These are phyloP conservation scores for Dalbergia oliveri DNA, from an alignment of 306 rosid species.

Conservation along the genomic window DNA sequence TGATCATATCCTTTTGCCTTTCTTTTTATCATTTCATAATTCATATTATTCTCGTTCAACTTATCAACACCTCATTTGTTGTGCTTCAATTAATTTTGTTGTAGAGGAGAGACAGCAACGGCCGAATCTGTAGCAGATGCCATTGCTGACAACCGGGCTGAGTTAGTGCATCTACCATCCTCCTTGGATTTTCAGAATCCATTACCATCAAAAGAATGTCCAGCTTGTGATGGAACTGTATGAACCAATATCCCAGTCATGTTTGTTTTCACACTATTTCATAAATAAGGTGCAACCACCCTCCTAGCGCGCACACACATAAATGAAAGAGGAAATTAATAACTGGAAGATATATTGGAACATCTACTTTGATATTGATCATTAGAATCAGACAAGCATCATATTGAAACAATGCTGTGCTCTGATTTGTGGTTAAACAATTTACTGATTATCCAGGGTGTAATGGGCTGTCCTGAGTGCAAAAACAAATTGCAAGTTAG, in stretches of 20 bases:
- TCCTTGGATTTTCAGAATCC: constrained; percentile 68
- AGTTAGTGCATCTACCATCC: constrained; percentile 90
- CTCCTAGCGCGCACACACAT: not conserved
- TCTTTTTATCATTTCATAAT: not conserved
- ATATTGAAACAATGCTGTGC: constrained; percentile 33
- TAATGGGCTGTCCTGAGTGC: constrained; percentile 94
- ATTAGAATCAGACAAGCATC: constrained; percentile 26
- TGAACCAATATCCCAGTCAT: constrained; percentile 41
- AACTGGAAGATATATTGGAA: not conserved
- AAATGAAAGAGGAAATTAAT: not conserved
- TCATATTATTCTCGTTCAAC: constrained; percentile 18
- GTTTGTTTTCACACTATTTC: constrained; percentile 3
- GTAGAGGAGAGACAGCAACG: constrained; percentile 93
- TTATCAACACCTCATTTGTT: constrained; percentile 33
- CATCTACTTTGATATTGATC: constrained; percentile 17
- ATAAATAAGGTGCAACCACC: not conserved
- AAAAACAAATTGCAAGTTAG: constrained; percentile 80
- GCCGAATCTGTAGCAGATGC: constrained; percentile 90
- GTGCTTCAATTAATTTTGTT: constrained; percentile 45
- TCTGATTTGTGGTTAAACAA: constrained; percentile 42
- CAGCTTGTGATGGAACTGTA: constrained; percentile 96
- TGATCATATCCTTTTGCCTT: constrained; percentile 9
- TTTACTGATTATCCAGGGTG: constrained; percentile 74
- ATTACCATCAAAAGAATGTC: constrained; percentile 93
- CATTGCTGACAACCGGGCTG: constrained; percentile 80